Evolutionary conservation across 345 rosid species (phyloP), one percentile per base, ranked within the genome.

Genomic region (Excoecaria cochinchinensis): DNA sequence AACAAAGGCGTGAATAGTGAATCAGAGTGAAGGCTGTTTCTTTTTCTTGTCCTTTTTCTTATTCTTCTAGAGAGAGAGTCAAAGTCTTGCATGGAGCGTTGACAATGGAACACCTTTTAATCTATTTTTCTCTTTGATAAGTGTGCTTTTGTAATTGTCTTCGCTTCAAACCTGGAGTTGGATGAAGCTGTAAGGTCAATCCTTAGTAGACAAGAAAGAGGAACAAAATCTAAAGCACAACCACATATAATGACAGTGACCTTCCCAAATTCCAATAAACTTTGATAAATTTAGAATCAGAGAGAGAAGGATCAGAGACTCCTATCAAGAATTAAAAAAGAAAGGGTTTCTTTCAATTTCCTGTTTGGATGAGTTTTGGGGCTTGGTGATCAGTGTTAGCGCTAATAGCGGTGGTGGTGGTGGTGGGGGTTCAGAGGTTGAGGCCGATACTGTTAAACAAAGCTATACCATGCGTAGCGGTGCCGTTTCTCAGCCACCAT

Each of bases 291-390:
- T 21, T 17, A 17, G 31, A 22, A 14, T 57, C 52, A 40, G 78
- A 58, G 60, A 25, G n/a, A 10, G 55, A 42, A 8, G 4, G 16
- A 16, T 16, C 5, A 22, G 16, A 46, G 12, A 44, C 58, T 0
- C 22, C 58, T 0, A 40, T 11, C 8, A 8, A 24, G 44, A 16
- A 62, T 4, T 39, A 65, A 17, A 25, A 25, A 24, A 9, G 31
- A 31, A 31, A 19, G 71, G 44, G 0, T 15, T 59, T 21, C 24
- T 57, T 51, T 74, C 11, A 58, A 4, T 8, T 56, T 31, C 53
- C 60, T 60, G 40, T 79, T 73, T 77, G 75, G 72, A 83, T 81
- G 89, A 84, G 81, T 80, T 90, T 73, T 78, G 86, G 80, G 75
- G 75, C 77, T 82, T 89, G 9, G 74, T 86, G 57, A 73, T 72